These are phyloP conservation scores for Bryum argenteum DNA, from an alignment of 225 moss, liverwort and hornwort species.

Conservation along the genomic window DNA sequence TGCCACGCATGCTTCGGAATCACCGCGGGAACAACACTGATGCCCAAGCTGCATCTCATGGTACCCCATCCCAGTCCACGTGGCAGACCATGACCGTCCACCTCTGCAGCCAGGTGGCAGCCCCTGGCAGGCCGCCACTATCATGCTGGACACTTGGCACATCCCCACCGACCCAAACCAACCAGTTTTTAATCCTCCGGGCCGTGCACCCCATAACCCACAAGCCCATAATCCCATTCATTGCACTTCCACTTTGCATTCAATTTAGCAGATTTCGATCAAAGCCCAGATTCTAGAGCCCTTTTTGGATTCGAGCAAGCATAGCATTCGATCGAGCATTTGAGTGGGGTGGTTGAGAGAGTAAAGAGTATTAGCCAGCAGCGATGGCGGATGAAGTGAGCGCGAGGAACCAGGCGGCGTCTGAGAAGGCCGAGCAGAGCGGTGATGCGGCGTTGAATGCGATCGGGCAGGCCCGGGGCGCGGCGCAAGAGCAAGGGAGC, in stretches of 20 bases:
- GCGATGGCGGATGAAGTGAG: constrained; percentile 38
- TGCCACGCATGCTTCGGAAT: too few relatives aligned
- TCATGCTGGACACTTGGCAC: constrained; percentile 34
- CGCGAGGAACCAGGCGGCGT: constrained; percentile 21
- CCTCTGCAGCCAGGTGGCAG: neutral
- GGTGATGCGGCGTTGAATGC: constrained; percentile 40
- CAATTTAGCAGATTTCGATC: neutral
- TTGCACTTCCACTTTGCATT: too few relatives aligned
- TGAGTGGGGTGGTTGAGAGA: too few relatives aligned
- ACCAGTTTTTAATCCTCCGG: neutral
- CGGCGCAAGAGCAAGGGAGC: constrained; percentile 45
- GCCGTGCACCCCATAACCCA: rapidly evolving
- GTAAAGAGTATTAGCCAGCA: neutral
- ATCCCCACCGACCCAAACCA: neutral
- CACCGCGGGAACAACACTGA: too few relatives aligned
- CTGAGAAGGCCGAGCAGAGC: constrained; percentile 39
- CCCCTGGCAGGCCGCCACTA: neutral
- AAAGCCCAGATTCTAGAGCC: neutral
- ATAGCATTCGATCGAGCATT: too few relatives aligned
- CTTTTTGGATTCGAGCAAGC: neutral
- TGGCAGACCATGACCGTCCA: too few relatives aligned
- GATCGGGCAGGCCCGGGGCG: constrained; percentile 37
- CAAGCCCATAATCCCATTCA: rapidly evolving
- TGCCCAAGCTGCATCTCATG: too few relatives aligned
- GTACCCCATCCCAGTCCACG: too few relatives aligned